Evolutionary conservation across 2,329 filamentous ascomycete genomes (phyloP).

Genomic region (Trichoderma pleuroti): DNA sequence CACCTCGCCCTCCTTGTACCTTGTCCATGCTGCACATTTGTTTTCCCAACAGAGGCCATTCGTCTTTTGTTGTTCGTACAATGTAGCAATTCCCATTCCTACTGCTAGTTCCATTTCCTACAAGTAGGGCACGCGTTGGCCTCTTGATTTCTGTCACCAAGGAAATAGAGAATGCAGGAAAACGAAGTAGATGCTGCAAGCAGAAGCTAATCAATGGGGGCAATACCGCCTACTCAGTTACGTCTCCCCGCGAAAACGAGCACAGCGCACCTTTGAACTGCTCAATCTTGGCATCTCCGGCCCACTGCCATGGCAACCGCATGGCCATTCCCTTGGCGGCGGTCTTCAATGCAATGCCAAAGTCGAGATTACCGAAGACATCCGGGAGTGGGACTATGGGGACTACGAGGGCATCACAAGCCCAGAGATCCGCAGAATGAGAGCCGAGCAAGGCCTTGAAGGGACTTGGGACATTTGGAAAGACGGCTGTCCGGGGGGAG

Average conservation of each 20-base stretch:
- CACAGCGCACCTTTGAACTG: slow-evolving; percentile 86
- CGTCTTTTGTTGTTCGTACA: not conserved
- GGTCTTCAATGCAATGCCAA: slow-evolving; percentile 52
- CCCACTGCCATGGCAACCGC: slow-evolving; percentile 64
- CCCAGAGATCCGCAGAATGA: slow-evolving; percentile 59
- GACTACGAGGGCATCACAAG: slow-evolving; percentile 80
- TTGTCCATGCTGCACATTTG: not conserved
- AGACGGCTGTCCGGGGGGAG: slow-evolving; percentile 83
- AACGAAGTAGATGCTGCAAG: not conserved
- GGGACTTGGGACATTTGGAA: slow-evolving; percentile 79
- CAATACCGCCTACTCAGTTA: slow-evolving; percentile 48
- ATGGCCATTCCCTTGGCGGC: slow-evolving; percentile 38
- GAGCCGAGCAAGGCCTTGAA: slow-evolving; percentile 53
- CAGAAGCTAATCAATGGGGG: not conserved
- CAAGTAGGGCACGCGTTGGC: not conserved
- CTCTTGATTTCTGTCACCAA: not conserved
- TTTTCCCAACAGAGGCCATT: not conserved
- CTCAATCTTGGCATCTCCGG: slow-evolving; percentile 70
- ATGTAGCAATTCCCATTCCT: not conserved
- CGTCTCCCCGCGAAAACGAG: slow-evolving; percentile 80
- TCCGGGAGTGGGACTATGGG: slow-evolving; percentile 86
- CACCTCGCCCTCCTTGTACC: not conserved
- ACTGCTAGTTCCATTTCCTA: not conserved
- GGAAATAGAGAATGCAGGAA: not conserved
- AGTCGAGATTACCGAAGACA: slow-evolving; percentile 65